phyloP scores from a whole-genome alignment of 441 rosid species.

The Mallotus japonicus region DNA sequence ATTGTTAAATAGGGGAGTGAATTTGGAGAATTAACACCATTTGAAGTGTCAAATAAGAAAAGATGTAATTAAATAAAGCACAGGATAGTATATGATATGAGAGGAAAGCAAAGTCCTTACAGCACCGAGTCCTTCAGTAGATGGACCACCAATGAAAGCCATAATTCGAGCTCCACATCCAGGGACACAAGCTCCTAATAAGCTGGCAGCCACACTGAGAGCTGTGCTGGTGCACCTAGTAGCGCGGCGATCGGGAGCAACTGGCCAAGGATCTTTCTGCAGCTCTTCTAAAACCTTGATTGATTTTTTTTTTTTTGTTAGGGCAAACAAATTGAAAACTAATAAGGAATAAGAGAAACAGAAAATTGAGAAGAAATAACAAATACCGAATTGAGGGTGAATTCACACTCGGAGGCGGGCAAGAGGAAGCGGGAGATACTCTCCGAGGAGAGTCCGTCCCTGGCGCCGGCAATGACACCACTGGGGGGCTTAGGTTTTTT shows the following conservation, averaged over 20 bases:
- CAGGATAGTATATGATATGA: not conserved
- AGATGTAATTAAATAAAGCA: not conserved
- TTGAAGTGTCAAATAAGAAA: not conserved
- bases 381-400: slow-evolving; percentile 68
- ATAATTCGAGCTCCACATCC: slow-evolving; percentile 91
- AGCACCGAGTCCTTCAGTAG: slow-evolving; percentile 81
- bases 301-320: not conserved
- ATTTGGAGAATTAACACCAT: not conserved
- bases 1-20: not conserved
- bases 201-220: slow-evolving; percentile 69
- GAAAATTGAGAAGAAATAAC: not conserved
- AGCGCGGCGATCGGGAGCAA: slow-evolving; percentile 66
- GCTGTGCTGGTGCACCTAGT: slow-evolving; percentile 82
- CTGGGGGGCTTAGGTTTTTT: slow-evolving; percentile 71
- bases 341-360: not conserved
- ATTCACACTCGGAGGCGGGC: slow-evolving; percentile 83
- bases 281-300: slow-evolving; percentile 74
- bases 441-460: slow-evolving; percentile 80
- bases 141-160: slow-evolving; percentile 89
- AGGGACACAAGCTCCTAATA: slow-evolving; percentile 89
- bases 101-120: slow-evolving; percentile 37
- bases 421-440: slow-evolving; percentile 83
- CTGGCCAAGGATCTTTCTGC: slow-evolving; percentile 74
- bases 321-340: not conserved
- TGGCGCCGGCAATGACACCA: slow-evolving; percentile 79